Conservation (phyloP, 108 stramenopile genomes). For the Poteriospumella lacustris region DNA sequence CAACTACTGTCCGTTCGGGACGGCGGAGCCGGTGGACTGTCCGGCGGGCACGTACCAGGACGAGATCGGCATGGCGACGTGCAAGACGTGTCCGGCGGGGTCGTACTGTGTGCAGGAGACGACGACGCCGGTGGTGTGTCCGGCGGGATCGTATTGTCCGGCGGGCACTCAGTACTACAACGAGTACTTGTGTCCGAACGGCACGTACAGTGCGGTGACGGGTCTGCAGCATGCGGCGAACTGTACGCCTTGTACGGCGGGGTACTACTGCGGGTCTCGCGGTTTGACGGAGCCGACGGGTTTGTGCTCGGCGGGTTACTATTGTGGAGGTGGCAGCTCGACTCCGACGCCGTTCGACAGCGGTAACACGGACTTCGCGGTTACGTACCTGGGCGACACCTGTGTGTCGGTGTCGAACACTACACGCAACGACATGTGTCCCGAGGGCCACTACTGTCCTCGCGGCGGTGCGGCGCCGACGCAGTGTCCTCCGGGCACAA, state of each 20-base stretch:
- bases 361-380: constrained; percentile 26
- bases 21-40: background rate
- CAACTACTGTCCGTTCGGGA: constrained; percentile 45
- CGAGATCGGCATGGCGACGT: background rate
- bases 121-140: background rate
- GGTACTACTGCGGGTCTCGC: constrained; percentile 52
- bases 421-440: constrained; percentile 44
- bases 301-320: constrained; percentile 56
- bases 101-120: background rate
- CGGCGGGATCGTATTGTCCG: background rate
- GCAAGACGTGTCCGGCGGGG: constrained; percentile 31
- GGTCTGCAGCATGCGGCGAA: constrained; percentile 35
- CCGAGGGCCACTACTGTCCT: constrained; percentile 51
- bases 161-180: background rate
- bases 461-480: constrained; percentile 34
- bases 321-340: constrained; percentile 40
- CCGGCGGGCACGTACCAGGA: background rate
- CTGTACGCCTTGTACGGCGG: constrained; percentile 54
- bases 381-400: constrained; percentile 23
- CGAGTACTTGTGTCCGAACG: background rate
- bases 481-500: constrained; percentile 47
- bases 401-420: constrained; percentile 31
- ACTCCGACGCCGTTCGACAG: constrained; percentile 46
- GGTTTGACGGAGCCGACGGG: constrained; percentile 42
- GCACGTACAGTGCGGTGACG: constrained; percentile 33